phyloP scores from a whole-genome alignment of 148 eudicot genomes.

The Cornus florida region DNA sequence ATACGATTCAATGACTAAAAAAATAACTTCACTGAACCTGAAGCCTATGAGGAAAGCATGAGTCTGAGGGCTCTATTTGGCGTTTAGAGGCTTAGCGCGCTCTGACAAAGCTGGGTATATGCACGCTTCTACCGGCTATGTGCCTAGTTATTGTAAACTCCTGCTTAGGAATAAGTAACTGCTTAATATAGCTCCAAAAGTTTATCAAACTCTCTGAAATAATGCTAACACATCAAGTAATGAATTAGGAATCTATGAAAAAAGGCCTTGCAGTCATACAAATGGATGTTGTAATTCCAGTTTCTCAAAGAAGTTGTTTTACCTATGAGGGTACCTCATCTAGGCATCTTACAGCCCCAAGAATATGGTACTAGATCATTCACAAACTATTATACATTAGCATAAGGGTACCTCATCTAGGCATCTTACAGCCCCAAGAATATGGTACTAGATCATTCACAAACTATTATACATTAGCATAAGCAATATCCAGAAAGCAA shows the following conservation, averaged over 20 bases:
- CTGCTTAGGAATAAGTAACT: no score
- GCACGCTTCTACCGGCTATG: no score
- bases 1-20: no score
- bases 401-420: not conserved
- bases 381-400: not conserved
- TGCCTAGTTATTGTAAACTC: no score
- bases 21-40: no score
- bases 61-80: no score
- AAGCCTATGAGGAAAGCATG: no score
- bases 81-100: no score
- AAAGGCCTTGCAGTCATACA: not conserved
- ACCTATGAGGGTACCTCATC: not conserved
- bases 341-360: not conserved
- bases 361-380: not conserved
- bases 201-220: no score
- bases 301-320: not conserved
- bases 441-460: not conserved
- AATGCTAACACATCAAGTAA: not conserved
- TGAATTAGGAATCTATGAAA: no score
- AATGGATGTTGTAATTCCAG: not conserved
- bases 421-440: not conserved
- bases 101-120: no score
- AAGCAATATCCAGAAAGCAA: not conserved
- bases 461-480: not conserved
- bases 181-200: no score